Conservation (phyloP, 2,329 filamentous ascomycete genomes). For the Trichoderma semiorbis region DNA sequence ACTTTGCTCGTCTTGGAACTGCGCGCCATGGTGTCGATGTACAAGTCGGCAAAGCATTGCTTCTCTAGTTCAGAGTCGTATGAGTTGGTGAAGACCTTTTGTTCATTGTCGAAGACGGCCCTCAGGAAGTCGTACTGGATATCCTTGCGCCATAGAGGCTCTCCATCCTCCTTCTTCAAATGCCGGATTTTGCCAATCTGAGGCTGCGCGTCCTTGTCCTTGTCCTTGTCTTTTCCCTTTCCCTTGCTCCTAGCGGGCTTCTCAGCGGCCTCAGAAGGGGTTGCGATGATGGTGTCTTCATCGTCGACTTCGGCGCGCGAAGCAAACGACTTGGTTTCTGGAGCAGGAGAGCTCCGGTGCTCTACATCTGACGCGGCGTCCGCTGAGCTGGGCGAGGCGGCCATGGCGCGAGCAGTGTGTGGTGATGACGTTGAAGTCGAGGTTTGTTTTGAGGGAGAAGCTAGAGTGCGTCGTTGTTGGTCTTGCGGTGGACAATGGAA, state of each 20-base stretch:
- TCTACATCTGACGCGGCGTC: conserved; percentile 46
- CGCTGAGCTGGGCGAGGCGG: conserved; percentile 40
- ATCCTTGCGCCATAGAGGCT: conserved; percentile 80
- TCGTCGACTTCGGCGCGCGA: conserved; percentile 46
- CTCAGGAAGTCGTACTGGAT: conserved; percentile 86
- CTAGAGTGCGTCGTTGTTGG: not conserved
- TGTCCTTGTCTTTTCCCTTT: conserved; percentile 31
- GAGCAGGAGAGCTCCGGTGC: conserved; percentile 44
- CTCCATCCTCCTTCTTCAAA: conserved; percentile 84
- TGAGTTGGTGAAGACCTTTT: conserved; percentile 81
- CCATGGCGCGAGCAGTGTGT: conserved; percentile 30
- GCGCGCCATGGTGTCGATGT: conserved; percentile 96
- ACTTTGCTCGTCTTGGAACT: conserved; percentile 99
- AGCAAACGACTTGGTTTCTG: conserved; percentile 45
- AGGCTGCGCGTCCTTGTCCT: conserved; percentile 35
- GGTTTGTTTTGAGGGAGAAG: not conserved
- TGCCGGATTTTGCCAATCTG: conserved; percentile 71
- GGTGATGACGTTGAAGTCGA: conserved; percentile 7
- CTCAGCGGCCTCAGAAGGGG: conserved; percentile 40
- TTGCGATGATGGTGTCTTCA: conserved; percentile 43
- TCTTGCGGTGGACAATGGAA: conserved; percentile 12
- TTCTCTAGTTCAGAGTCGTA: conserved; percentile 66
- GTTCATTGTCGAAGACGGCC: conserved; percentile 72
- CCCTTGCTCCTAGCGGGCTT: conserved; percentile 37
- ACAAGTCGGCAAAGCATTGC: conserved; percentile 88